Evolutionary conservation across 345 rosid genomes (phyloP).

Genomic region (Sonneratia caseolaris): DNA sequence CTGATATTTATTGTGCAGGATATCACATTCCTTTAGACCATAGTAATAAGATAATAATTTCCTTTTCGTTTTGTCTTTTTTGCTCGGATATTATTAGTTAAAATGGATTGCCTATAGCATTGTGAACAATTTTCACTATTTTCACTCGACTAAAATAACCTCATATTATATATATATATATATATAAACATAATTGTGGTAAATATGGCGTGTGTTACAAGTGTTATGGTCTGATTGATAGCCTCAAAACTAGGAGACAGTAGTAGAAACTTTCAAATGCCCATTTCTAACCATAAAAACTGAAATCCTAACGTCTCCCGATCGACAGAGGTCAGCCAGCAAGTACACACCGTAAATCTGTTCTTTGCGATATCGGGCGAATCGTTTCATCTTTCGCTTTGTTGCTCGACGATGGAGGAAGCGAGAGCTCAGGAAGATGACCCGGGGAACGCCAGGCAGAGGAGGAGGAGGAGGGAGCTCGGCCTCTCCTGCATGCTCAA

Average conservation of each 20-base stretch:
- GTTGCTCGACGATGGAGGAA: not conserved
- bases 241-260: not conserved
- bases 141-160: no score
- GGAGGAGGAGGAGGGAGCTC: slow-evolving; percentile 50
- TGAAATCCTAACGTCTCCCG: not conserved
- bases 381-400: no score
- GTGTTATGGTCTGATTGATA: not conserved
- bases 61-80: no score
- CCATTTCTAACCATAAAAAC: not conserved
- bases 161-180: no score
- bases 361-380: no score
- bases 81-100: no score
- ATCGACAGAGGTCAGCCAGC: not conserved
- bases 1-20: no score
- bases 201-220: not conserved
- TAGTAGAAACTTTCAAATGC: not conserved
- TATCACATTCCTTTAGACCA: no score
- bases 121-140: no score
- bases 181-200: no score
- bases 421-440: not conserved
- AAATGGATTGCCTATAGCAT: no score
- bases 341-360: not conserved
- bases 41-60: no score
- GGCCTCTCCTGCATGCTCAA: slow-evolving; percentile 85
- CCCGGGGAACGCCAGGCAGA: slow-evolving; percentile 9